Base-by-base conservation (phyloP, 768 basidiomycete species). In the Kwoniella sp. region DNA sequence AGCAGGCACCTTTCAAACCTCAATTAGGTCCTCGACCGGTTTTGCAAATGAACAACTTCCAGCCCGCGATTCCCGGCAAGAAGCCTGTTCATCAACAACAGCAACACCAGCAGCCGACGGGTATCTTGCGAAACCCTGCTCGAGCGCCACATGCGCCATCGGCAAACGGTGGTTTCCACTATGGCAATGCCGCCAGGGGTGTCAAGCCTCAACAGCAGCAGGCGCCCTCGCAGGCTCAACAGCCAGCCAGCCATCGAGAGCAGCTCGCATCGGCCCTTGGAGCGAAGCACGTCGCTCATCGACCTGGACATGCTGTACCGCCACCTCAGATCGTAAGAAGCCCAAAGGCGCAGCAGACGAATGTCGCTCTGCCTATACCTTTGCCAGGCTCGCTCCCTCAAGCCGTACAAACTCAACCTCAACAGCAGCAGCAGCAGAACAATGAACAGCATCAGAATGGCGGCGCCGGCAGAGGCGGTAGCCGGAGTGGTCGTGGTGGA, bases 71-170 rank as follows among this genome's bases (percentile, higher is more conserved):
- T 38, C 64, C 58, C 38, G 78, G 77, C 59, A 74, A 76, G 67
- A 57, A 80, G 1, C 85, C 85, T 2, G 85, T 86, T 34, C 51
- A 30, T 41, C 54, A 55, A 38, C 53, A 54, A 30, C 51, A 30
- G 7, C 54, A 55, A 38, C 53, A 54, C 15, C 9, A 28, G 2
- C 45, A 41, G 30, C 63, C 57, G 4, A 48, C 55, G 25, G 58
- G 45, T 29, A 91, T 92, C 61, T 89, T 91, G 88, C 79, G 85
- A 15, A 92, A 92, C 73, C 91, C 91, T 2, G 50, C 54, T 56
- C 55, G 74, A 38, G 48, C 60, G 7, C 69, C 58, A 3, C 13
- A 56, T 45, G 1, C 50, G 48, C n/a, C 30, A 53, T 4, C 55
- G 50, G 55, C 51, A n/a, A 68, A 66, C 48, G 70, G 73, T 2